Base-by-base conservation (phyloP, 805 yeast genomes). In the Pichia kluyveri region DNA sequence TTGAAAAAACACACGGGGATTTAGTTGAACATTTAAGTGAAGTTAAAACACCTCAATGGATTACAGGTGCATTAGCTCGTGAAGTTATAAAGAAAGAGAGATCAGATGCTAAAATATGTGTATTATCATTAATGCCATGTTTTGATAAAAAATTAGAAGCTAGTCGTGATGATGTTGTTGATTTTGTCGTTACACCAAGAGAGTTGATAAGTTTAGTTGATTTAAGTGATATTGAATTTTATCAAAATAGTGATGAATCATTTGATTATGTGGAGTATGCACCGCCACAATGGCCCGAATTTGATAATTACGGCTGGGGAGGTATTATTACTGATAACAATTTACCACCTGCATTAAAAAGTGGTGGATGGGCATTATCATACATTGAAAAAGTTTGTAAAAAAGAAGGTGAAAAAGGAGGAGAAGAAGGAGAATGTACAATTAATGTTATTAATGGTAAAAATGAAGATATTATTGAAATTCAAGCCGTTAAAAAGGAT, bases 81-180 rank as follows among this genome's bases (percentile, higher is more conserved):
- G 63, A 71, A 17, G 59, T 80, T 26, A 61, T 69, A 3, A 58
- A 72, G 2, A 49, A 50, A n/a, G 71, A 72, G 17, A 59, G 69
- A 12, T 60, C 68, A 0, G 40, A 53, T 17, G 48, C 42, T 1
- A 18, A 40, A 2, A 37, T 30, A 5, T 57, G 75, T 2, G 67
- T 89, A 0, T 66, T 93, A 47, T 77, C 93, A 8, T 71, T 93
- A 19, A 91, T 91, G 98, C 98, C 99, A 2, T 91, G 98, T 58
- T 93, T 93, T 63, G 99, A 93, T 64, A 93, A 93, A 67, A 93
- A 93, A 64, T 73, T 90, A 40, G 99, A 93, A 68, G 93, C 96
- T 28, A 89, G 96, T 4, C 73, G 98, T 52, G 60, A 52, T 10
- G 62, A 60, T 12, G 96, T 88, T 58, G 97, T 93, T 12, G 97